Base-by-base conservation (phyloP, 108 stramenopile genomes). In the Cyclotella cryptica region DNA sequence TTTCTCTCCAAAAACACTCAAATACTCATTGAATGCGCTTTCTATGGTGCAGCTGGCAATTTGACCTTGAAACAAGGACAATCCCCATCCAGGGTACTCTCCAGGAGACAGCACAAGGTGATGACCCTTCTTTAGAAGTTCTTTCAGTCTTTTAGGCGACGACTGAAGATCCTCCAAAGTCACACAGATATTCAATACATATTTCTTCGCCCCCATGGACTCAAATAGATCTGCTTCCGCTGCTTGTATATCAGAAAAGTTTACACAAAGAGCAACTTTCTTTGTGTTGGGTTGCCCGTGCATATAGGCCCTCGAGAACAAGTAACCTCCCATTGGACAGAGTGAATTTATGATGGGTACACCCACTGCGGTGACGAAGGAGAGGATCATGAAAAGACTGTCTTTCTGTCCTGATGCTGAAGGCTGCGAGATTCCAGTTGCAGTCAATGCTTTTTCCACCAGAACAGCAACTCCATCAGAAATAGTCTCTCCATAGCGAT, bases 261-360 rank as follows among this genome's bases (percentile, higher is more conserved):
- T 64, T 43, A 84, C 60, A 52, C 73, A 76, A n/a, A 84, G 21
- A n/a, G 84, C 84, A 40, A 84, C 69, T 26, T 54, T 63, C 49
- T 71, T 80, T 21, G 84, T 84, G 41, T 84, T 84, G 0, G 84
- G 84, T 19, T 71, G 79, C 30, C 84, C 84, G 62, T 84, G 79
- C 10, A 69, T 71, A 43, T 76, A 84, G 14, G 79, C 68, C 30
- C 74, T 57, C 19, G 74, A 69, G 49, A 54, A 84, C 9, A 84
- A 60, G 39, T 84, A 80, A 40, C 84, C 84, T 41, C 79, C 79
- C 62, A 84, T 39, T 21, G 84, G 84, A 72, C 84, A 84, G 12
- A 76, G 27, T 0, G 84, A 45, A 71, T 80, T 84, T 19, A 84
- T 26, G 41, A 75, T 10, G 15, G 79, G 63, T 10, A 84, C 79